Percentiles rank a stretch among this genome's conserved stretches.
Evolutionary conservation across 192 early-diverging fungal genomes (phyloP).

Genomic region (Spizellomyces sp.): DNA sequence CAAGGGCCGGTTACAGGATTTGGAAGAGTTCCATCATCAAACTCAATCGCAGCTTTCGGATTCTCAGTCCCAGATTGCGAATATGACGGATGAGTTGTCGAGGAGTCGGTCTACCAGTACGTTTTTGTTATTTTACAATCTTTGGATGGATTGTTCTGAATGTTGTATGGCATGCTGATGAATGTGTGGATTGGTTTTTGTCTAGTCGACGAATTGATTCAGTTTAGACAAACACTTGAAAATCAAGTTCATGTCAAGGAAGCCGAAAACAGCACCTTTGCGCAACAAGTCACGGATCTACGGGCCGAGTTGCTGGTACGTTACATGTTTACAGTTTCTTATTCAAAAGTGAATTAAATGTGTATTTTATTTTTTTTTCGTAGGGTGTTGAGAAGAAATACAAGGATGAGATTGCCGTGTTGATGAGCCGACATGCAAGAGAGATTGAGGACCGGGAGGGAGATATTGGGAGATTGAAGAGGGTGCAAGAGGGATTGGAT

Average conservation of each 20-base stretch:
- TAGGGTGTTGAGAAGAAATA: conserved; percentile 45
- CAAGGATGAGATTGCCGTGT: conserved; percentile 45
- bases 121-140: conserved; percentile 1
- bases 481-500: conserved; percentile 6
- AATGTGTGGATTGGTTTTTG: background rate
- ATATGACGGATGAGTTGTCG: conserved; percentile 38
- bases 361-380: background rate
- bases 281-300: conserved; percentile 40
- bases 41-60: conserved; percentile 32
- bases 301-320: conserved; percentile 36
- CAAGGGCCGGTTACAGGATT: conserved; percentile 79
- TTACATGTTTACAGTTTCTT: conserved; percentile 2
- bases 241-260: conserved; percentile 63
- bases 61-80: conserved; percentile 32
- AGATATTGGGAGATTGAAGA: conserved; percentile 38
- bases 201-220: conserved; percentile 49
- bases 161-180: background rate
- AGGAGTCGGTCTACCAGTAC: conserved; percentile 36
- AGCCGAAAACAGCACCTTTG: conserved; percentile 55
- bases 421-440: conserved; percentile 18
- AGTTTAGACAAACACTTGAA: conserved; percentile 55
- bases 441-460: conserved; percentile 28
- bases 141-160: too few species aligned
- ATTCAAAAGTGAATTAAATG: conserved; percentile 22
- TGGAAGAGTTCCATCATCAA: conserved; percentile 67